These are phyloP conservation scores for Globisporangium sylvaticum DNA, from an alignment of 352 stramenopile species.

Conservation along the genomic window DNA sequence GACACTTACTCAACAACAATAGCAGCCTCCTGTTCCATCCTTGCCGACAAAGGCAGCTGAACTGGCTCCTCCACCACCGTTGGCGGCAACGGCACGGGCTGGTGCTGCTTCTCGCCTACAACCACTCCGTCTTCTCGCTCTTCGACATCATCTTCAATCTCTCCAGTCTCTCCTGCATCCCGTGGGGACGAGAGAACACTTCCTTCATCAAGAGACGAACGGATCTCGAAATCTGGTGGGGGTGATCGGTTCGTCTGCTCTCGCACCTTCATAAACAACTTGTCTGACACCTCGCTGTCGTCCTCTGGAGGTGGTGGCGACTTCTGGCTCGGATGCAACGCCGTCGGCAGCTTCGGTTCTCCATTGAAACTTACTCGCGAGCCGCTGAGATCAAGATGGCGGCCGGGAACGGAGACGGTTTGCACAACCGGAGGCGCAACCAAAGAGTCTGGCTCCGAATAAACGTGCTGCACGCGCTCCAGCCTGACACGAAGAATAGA, in stretches of 20 bases:
- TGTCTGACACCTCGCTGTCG: background rate
- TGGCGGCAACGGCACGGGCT: background rate
- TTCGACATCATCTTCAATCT: background rate
- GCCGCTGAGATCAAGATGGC: constrained; percentile 2
- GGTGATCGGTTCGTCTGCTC: constrained; percentile 61
- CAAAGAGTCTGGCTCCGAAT: constrained; percentile 60
- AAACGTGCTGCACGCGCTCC: constrained; percentile 24
- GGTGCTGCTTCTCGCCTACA: constrained; percentile 24
- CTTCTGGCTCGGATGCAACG: background rate
- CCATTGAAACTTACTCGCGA: background rate
- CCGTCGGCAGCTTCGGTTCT: background rate
- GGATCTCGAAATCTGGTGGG: constrained; percentile 72
- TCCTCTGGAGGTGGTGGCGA: background rate
- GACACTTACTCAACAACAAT: constrained; percentile 3
- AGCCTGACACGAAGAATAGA: constrained; percentile 25
- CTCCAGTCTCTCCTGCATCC: background rate
- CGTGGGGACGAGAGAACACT: background rate
- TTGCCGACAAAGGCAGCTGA: background rate
- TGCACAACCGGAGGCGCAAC: constrained; percentile 41
- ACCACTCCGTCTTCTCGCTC: background rate
- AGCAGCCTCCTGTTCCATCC: background rate
- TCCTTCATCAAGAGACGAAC: constrained; percentile 59
- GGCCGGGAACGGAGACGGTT: constrained; percentile 26
- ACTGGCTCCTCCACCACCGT: background rate
- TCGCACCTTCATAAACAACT: constrained; percentile 19